phyloP scores from a whole-genome alignment of 2,329 filamentous ascomycete species.

The Onygenales sp. region DNA sequence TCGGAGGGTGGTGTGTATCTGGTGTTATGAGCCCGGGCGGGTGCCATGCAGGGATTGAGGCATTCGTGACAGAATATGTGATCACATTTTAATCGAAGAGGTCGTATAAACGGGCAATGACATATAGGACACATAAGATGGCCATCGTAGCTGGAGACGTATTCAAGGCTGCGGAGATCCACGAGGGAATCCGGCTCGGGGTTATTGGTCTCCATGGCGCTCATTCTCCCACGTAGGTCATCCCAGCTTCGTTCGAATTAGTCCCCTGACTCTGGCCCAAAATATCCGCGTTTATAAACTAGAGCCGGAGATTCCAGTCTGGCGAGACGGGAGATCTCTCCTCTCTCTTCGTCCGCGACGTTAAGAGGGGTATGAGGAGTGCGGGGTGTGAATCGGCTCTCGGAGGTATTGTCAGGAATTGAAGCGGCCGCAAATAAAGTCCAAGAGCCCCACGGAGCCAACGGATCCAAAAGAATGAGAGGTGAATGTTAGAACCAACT shows the following conservation, averaged over 20 bases:
- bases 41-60: slow-evolving; percentile 40
- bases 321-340: no score
- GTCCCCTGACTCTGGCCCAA: no score
- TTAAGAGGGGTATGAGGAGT: no score
- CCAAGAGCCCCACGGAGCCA: no score
- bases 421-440: no score
- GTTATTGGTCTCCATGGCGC: not conserved
- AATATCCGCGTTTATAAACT: no score
- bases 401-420: no score
- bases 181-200: slow-evolving; percentile 19
- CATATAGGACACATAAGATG: slow-evolving; percentile 58
- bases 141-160: slow-evolving; percentile 46
- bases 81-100: slow-evolving; percentile 50
- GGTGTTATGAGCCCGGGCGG: slow-evolving; percentile 12
- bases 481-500: no score
- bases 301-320: no score
- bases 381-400: no score
- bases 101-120: slow-evolving; percentile 52
- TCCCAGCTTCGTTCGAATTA: not conserved
- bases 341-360: no score
- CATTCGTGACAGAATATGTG: slow-evolving; percentile 56
- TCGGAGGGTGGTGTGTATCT: slow-evolving; percentile 11
- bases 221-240: not conserved
- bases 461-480: no score
- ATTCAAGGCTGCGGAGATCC: slow-evolving; percentile 50